Conservation (phyloP, 164 flowering plant genomes). For the Stephania japonica region DNA sequence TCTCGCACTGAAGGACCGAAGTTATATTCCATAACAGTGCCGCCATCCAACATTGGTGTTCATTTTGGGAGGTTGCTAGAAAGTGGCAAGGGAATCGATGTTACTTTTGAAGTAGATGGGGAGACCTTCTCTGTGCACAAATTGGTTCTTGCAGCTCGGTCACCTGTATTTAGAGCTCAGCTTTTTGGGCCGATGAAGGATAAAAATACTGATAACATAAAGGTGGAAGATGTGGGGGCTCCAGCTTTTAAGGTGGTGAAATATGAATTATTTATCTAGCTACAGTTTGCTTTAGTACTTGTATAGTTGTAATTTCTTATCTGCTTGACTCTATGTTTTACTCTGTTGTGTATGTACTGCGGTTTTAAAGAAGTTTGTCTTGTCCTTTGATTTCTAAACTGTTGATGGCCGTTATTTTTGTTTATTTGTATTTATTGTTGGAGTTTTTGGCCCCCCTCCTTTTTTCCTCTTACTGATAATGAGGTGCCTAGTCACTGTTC, state of each 20-base stretch:
- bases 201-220: conserved; percentile 44
- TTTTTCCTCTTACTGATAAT: background rate
- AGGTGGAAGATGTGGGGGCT: conserved; percentile 78
- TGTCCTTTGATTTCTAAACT: background rate
- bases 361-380: background rate
- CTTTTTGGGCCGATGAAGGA: conserved; percentile 66
- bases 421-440: background rate
- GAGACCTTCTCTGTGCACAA: conserved; percentile 72
- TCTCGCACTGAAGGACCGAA: conserved; percentile 88
- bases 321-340: background rate
- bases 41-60: conserved; percentile 58
- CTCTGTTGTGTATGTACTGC: background rate
- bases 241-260: conserved; percentile 72
- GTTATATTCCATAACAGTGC: conserved; percentile 54
- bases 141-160: conserved; percentile 79
- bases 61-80: conserved; percentile 70
- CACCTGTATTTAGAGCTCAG: conserved; percentile 92
- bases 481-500: background rate
- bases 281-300: background rate
- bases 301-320: background rate
- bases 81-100: conserved; percentile 67
- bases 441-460: background rate
- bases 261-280: conserved; percentile 27
- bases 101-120: conserved; percentile 67
- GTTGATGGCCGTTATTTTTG: background rate